phyloP scores from a whole-genome alignment of 2,329 filamentous ascomycete species.

The Aspergillus udagawae region DNA sequence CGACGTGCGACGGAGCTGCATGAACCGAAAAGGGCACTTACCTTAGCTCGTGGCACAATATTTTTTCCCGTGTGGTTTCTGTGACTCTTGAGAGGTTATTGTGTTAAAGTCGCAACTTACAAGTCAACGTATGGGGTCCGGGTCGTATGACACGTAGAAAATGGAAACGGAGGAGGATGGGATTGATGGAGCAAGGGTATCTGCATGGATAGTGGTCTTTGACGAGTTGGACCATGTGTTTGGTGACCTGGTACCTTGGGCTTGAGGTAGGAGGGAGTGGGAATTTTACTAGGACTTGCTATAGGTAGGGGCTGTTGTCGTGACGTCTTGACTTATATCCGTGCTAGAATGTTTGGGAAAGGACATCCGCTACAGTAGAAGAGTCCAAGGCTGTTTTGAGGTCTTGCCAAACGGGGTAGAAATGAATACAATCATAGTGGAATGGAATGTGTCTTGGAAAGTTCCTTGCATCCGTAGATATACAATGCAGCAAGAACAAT shows the following conservation, averaged over 20 bases:
- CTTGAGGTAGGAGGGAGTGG: too few relatives aligned
- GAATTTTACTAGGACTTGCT: too few relatives aligned
- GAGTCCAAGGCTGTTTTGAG: neutral
- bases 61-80: too few relatives aligned
- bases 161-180: too few relatives aligned
- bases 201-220: neutral
- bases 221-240: too few relatives aligned
- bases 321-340: neutral
- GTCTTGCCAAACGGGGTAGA: neutral
- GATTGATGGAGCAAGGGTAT: neutral
- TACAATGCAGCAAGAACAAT: neutral
- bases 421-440: neutral
- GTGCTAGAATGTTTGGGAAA: neutral
- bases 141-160: neutral
- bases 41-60: neutral
- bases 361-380: neutral
- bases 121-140: too few relatives aligned
- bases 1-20: neutral
- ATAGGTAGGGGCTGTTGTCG: too few relatives aligned
- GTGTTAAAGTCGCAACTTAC: too few relatives aligned
- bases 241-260: too few relatives aligned
- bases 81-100: too few relatives aligned
- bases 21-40: neutral
- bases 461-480: neutral
- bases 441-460: neutral